These are phyloP conservation scores for Emericellopsis cladophorae DNA, from an alignment of 2,329 filamentous ascomycete genomes.

Conservation along the genomic window DNA sequence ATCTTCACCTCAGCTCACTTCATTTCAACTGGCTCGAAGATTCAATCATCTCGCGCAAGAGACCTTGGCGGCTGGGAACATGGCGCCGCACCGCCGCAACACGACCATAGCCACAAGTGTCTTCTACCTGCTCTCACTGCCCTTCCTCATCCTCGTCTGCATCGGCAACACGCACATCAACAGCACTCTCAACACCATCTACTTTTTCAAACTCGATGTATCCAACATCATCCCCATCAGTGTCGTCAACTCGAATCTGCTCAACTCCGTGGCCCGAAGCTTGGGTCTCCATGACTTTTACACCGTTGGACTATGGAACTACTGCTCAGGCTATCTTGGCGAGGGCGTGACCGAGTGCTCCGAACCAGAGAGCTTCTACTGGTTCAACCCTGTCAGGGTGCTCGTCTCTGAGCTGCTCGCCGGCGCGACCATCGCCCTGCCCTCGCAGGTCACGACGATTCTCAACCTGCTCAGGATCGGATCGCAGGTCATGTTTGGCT, in stretches of 20 bases:
- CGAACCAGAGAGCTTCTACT: slow-evolving; percentile 57
- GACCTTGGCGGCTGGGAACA: too few species aligned
- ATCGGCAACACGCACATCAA: slow-evolving; percentile 60
- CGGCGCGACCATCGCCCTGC: slow-evolving; percentile 73
- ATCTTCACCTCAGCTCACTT: background rate
- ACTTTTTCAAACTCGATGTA: slow-evolving; percentile 76
- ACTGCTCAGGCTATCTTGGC: slow-evolving; percentile 72
- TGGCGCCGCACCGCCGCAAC: slow-evolving; percentile 27
- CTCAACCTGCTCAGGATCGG: slow-evolving; percentile 62
- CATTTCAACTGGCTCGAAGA: too few species aligned
- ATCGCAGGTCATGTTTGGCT: slow-evolving; percentile 78
- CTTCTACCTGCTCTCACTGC: slow-evolving; percentile 59
- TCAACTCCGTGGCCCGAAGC: slow-evolving; percentile 78
- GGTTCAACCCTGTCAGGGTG: slow-evolving; percentile 84
- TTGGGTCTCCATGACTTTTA: slow-evolving; percentile 91
- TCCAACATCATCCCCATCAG: slow-evolving; percentile 66
- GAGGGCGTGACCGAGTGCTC: slow-evolving; percentile 70
- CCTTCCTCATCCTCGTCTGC: slow-evolving; percentile 70
- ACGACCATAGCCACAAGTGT: slow-evolving; percentile 54
- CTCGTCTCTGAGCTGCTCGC: slow-evolving; percentile 67
- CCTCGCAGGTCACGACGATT: slow-evolving; percentile 58
- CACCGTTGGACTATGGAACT: slow-evolving; percentile 83
- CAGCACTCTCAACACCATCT: slow-evolving; percentile 54
- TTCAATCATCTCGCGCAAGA: too few species aligned
- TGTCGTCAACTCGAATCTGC: slow-evolving; percentile 58